phyloP scores from a whole-genome alignment of 257 asterid species.

The Salvia splendens region DNA sequence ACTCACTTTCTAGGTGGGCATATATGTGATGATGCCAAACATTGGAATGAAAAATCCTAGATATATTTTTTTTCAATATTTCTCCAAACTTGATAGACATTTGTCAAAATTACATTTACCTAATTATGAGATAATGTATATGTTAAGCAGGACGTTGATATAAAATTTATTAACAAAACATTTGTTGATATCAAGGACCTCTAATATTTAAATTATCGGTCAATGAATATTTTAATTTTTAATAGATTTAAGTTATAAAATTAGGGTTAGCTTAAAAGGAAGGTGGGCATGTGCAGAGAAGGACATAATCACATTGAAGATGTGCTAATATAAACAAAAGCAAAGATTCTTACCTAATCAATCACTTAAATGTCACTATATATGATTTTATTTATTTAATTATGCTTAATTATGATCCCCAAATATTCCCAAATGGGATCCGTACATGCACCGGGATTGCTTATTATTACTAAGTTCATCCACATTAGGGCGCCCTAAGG shows the following conservation, averaged over 20 bases:
- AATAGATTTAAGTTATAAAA: not conserved
- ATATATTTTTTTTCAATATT: too few species aligned
- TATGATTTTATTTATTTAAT: conserved; percentile 27
- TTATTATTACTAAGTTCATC: too few species aligned
- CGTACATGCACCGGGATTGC: conserved; percentile 40
- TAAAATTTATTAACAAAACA: too few species aligned
- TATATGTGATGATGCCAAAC: too few species aligned
- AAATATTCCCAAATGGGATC: conserved; percentile 41
- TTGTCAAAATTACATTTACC: too few species aligned
- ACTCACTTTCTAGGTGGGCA: too few species aligned
- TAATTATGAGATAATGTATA: too few species aligned
- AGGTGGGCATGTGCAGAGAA: conserved; percentile 51
- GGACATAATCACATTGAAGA: conserved; percentile 44
- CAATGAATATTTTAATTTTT: not conserved
- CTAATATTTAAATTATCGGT: too few species aligned
- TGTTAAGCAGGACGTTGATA: too few species aligned
- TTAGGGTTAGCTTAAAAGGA: not conserved
- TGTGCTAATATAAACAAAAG: conserved; percentile 38
- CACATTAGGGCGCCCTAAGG: too few species aligned
- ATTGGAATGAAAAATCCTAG: too few species aligned
- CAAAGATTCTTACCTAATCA: conserved; percentile 51
- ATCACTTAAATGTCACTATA: conserved; percentile 37
- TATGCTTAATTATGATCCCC: conserved; percentile 48
- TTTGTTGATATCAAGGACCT: too few species aligned
- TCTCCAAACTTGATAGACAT: not conserved